Percentiles rank a stretch among this genome's conserved stretches.
These are phyloP conservation scores for Talaromyces sp. DNA, from an alignment of 2,329 filamentous ascomycete species.

Conservation along the genomic window DNA sequence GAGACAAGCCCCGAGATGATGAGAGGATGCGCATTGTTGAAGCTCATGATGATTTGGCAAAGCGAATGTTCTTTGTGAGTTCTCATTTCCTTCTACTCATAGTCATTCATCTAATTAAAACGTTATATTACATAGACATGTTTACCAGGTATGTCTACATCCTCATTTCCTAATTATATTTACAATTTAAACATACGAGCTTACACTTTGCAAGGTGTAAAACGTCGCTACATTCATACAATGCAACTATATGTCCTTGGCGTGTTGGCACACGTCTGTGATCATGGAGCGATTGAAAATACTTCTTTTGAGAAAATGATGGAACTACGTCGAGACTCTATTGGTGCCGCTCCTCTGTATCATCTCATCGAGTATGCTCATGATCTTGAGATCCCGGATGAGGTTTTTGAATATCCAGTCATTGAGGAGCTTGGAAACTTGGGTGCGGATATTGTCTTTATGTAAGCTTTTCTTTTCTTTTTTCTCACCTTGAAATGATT, in stretches of 20 bases:
- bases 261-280: no score
- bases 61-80: constrained; percentile 16
- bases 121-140: no score
- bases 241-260: no score
- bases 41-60: constrained; percentile 16
- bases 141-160: constrained; percentile 10
- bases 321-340: constrained; percentile 15
- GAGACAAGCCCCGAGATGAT: no score
- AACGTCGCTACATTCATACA: no score
- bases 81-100: background rate
- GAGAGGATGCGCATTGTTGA: no score
- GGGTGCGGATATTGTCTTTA: constrained; percentile 16
- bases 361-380: constrained; percentile 18
- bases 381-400: constrained; percentile 16
- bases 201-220: no score
- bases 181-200: background rate
- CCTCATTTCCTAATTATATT: constrained; percentile 12
- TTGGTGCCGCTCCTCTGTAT: constrained; percentile 18
- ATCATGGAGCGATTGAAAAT: constrained; percentile 12
- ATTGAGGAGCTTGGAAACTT: constrained; percentile 18
- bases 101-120: no score
- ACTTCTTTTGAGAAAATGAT: constrained; percentile 16
- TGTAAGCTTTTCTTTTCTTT: constrained; percentile 10
- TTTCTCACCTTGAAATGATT: no score
- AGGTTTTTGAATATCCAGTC: constrained; percentile 15